phyloP scores from a whole-genome alignment of 2,329 filamentous ascomycete species.

The Cephalotrichum gorgonifer region DNA sequence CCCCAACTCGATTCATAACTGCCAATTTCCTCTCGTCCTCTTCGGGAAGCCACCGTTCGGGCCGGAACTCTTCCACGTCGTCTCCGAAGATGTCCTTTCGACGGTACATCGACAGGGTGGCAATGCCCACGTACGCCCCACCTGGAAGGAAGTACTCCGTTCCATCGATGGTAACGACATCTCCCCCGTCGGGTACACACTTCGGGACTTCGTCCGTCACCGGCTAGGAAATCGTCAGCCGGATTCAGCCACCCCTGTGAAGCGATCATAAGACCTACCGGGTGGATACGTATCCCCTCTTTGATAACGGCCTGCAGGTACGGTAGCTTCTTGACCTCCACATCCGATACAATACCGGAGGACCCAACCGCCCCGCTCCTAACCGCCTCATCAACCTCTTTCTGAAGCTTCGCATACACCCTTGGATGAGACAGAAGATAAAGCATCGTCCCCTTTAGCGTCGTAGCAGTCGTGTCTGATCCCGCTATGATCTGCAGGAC shows the following conservation, averaged over 20 bases:
- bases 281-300: constrained; percentile 29
- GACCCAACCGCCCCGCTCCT: constrained; percentile 10
- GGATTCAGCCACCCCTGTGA: too few species aligned
- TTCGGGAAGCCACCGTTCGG: constrained; percentile 28
- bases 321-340: constrained; percentile 22
- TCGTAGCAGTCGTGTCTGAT: constrained; percentile 46
- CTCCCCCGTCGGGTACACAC: constrained; percentile 17
- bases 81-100: constrained; percentile 21
- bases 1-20: constrained; percentile 23
- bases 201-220: constrained; percentile 24
- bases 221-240: too few species aligned
- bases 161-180: constrained; percentile 22
- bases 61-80: constrained; percentile 22
- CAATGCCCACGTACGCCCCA: constrained; percentile 19
- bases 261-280: too few species aligned
- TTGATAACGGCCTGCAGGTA: constrained; percentile 39
- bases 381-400: constrained; percentile 25
- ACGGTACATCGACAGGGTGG: constrained; percentile 22
- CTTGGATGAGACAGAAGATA: constrained; percentile 38
- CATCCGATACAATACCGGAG: constrained; percentile 25
- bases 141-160: constrained; percentile 20
- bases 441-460: constrained; percentile 40
- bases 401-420: constrained; percentile 32
- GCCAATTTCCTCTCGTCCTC: constrained; percentile 16
- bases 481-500: constrained; percentile 37